Conservation (phyloP, 2,329 filamentous ascomycete species). For the Epichloe uncinata region DNA sequence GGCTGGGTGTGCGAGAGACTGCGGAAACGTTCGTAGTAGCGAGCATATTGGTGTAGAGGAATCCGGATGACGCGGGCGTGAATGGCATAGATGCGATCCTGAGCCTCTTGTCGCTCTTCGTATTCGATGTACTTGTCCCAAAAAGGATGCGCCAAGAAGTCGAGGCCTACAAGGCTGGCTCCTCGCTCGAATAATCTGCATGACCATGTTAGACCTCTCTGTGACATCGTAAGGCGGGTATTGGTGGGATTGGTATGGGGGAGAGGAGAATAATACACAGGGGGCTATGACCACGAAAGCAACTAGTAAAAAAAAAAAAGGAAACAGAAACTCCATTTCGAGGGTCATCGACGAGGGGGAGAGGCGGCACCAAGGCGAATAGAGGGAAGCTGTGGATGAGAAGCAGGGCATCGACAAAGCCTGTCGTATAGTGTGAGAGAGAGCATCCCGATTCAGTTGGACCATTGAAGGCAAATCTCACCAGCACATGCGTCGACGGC, state of each 20-base stretch:
- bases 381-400: conserved; percentile 26
- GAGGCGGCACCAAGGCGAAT: conserved; percentile 15
- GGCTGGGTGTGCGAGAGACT: conserved; percentile 61
- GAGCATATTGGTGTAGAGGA: conserved; percentile 88
- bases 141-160: conserved; percentile 89
- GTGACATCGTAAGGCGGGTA: not conserved
- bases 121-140: conserved; percentile 99
- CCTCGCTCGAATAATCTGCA: conserved; percentile 83
- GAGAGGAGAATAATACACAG: conserved; percentile 44
- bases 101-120: conserved; percentile 76
- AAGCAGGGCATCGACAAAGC: conserved; percentile 36
- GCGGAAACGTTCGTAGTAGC: conserved; percentile 87
- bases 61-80: conserved; percentile 73
- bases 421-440: conserved; percentile 55
- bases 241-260: conserved; percentile 4
- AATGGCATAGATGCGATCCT: conserved; percentile 75
- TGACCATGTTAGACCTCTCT: conserved; percentile 15
- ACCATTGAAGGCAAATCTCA: conserved; percentile 58
- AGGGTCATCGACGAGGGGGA: conserved; percentile 20
- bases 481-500: conserved; percentile 35
- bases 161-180: conserved; percentile 70
- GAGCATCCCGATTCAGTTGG: conserved; percentile 42
- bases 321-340: conserved; percentile 11
- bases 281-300: conserved; percentile 34
- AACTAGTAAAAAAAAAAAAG: conserved; percentile 36